phyloP scores from a whole-genome alignment of 169 alveolate species.

The Plasmodium coatneyi region DNA sequence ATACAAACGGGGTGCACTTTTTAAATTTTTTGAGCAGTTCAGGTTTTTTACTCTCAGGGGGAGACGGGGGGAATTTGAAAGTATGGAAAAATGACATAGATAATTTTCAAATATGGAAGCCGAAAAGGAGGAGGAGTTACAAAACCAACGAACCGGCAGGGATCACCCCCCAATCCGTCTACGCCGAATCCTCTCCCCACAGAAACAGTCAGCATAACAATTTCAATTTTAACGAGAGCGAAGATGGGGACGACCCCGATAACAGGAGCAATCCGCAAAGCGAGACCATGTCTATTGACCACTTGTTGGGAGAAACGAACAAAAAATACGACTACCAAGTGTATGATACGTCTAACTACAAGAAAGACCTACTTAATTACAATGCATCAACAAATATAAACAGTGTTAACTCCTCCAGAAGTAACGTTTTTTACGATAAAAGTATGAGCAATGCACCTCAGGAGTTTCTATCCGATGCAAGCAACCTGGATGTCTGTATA shows the following conservation, averaged over 20 bases:
- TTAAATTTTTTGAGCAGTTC: slow-evolving; percentile 36
- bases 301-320: slow-evolving; percentile 44
- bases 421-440: slow-evolving; percentile 39
- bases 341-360: slow-evolving; percentile 44
- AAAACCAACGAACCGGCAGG: not conserved
- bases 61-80: slow-evolving; percentile 67
- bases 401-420: slow-evolving; percentile 14
- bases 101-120: slow-evolving; percentile 68
- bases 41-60: slow-evolving; percentile 69
- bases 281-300: slow-evolving; percentile 36
- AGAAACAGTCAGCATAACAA: not conserved
- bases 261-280: slow-evolving; percentile 15
- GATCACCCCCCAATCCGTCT: not conserved
- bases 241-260: slow-evolving; percentile 7
- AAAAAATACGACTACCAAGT: slow-evolving; percentile 23
- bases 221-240: slow-evolving; percentile 57
- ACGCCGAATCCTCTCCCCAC: not conserved
- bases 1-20: slow-evolving; percentile 67
- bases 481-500: slow-evolving; percentile 47
- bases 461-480: slow-evolving; percentile 21
- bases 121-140: slow-evolving; percentile 25
- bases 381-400: not conserved
- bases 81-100: slow-evolving; percentile 70
- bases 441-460: not conserved
- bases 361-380: slow-evolving; percentile 30